phyloP scores from a whole-genome alignment of 805 yeast genomes.

The Teunomyces atbi region DNA sequence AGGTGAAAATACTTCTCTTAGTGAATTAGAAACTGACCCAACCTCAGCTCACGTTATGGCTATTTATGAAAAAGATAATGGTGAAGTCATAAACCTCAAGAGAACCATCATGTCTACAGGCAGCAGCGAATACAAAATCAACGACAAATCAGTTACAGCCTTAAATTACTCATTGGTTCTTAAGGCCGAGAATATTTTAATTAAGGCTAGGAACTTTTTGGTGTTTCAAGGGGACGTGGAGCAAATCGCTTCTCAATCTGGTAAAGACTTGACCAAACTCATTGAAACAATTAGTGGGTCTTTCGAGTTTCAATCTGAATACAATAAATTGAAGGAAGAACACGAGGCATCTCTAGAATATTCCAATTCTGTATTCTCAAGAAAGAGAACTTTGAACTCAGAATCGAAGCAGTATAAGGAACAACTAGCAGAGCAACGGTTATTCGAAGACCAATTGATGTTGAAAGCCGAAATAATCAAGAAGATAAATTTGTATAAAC shows the following conservation, averaged over 20 bases:
- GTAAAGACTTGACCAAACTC: constrained; percentile 67
- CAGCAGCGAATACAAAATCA: constrained; percentile 63
- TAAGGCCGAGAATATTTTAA: constrained; percentile 75
- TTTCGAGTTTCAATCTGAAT: constrained; percentile 60
- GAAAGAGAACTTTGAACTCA: constrained; percentile 64
- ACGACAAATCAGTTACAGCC: constrained; percentile 59
- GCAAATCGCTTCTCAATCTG: constrained; percentile 82
- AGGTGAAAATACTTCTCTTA: constrained; percentile 14
- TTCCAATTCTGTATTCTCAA: constrained; percentile 62
- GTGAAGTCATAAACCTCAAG: constrained; percentile 58
- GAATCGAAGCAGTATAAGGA: constrained; percentile 78
- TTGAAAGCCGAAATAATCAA: constrained; percentile 49
- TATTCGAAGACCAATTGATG: constrained; percentile 54
- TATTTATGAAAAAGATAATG: constrained; percentile 62
- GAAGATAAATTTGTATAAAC: constrained; percentile 56
- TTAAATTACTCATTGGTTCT: constrained; percentile 63
- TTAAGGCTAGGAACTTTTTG: constrained; percentile 85
- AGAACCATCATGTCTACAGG: constrained; percentile 62
- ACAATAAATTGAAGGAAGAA: constrained; percentile 61
- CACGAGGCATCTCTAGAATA: constrained; percentile 63
- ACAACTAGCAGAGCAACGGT: constrained; percentile 69
- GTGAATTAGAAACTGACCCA: constrained; percentile 35
- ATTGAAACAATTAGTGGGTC: constrained; percentile 88
- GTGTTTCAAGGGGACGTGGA: constrained; percentile 98
- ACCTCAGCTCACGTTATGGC: constrained; percentile 74